Percentiles rank a stretch among this genome's conserved stretches.
Conservation (phyloP, 2,329 filamentous ascomycete species). For the Tothia fuscella region DNA sequence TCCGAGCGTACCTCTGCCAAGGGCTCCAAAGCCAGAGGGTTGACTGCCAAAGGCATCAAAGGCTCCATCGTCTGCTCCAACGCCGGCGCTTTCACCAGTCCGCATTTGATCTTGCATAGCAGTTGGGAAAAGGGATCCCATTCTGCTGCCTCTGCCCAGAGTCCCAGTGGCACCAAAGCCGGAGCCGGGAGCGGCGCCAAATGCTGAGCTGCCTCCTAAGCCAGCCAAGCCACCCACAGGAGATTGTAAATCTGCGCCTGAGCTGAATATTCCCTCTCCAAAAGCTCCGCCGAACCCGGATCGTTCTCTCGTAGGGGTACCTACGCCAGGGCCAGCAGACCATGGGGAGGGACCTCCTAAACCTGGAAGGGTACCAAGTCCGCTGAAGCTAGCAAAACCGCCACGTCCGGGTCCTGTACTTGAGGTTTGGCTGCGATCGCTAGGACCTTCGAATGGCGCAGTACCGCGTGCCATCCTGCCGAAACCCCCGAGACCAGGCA, state of each 20-base stretch:
- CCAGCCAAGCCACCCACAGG: constrained; percentile 57
- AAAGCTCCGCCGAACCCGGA: constrained; percentile 37
- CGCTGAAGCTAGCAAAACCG: constrained; percentile 48
- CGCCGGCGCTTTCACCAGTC: constrained; percentile 28
- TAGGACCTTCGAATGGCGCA: constrained; percentile 47
- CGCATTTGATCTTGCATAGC: constrained; percentile 91
- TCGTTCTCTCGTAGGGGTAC: constrained; percentile 54
- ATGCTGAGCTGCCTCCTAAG: constrained; percentile 48
- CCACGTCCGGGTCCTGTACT: constrained; percentile 66
- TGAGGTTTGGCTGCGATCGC: constrained; percentile 87
- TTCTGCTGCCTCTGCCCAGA: constrained; percentile 64
- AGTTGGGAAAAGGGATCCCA: constrained; percentile 76
- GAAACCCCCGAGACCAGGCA: constrained; percentile 21
- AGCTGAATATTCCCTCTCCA: constrained; percentile 56
- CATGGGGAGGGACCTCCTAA: constrained; percentile 48
- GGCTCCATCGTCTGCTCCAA: constrained; percentile 47
- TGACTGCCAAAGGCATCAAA: constrained; percentile 24
- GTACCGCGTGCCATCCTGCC: constrained; percentile 27
- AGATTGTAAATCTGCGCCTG: constrained; percentile 67
- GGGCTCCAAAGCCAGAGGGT: constrained; percentile 47
- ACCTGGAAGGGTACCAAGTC: constrained; percentile 43
- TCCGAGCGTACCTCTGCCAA: constrained; percentile 50
- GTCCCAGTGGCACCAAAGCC: constrained; percentile 47
- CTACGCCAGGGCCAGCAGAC: constrained; percentile 59
- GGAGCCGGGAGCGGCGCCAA: constrained; percentile 47